Base-by-base conservation (phyloP, 257 asterid genomes). In the Primulina tabacum region DNA sequence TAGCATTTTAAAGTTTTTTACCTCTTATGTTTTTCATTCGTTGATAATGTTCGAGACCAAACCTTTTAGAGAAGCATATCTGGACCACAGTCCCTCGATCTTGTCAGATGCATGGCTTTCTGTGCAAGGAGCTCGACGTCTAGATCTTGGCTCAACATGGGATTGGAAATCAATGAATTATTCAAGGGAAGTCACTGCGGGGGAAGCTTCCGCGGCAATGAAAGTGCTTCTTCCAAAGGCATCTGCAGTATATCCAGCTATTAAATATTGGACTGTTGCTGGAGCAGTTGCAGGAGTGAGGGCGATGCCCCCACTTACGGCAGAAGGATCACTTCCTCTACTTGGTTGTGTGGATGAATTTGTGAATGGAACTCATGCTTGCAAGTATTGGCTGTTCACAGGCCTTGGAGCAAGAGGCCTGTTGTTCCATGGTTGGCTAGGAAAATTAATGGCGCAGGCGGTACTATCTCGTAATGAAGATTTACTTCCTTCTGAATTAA, bases 361-460 rank as follows among this genome's bases (percentile, higher is more conserved):
- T 37, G 58, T 88, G 34, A 81, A 75, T 24, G 76, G 77, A 63
- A 75, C 59, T 9, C 74, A 20, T 60, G 55, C 14, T 53, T 82
- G 95, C 75, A 89, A 85, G 57, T 91, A 82, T 75, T 94, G 99
- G 97, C 50, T 94, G 71, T 87, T 94, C 75, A 68, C 96, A 0
- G 99, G 99, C 43, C 96, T 94, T 62, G 99, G 99, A 32, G 90
- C 99, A 37, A 89, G 95, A 73, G 99, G 99, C 12, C 78, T 89
- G 70, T 84, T 86, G 62, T 90, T 83, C 79, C 99, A 90, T 79
- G 97, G 86, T 60, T 89, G 96, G 97, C 86, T 94, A 56, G 97
- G 99, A 17, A 91, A 91, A 77, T 72, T 83, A 69, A 68, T 83
- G 84, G 95, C 90, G 14, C 78, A 18, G 52, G 89, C 97, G 60